Conservation (phyloP, 768 basidiomycete genomes). For the Boletellus sp. region DNA sequence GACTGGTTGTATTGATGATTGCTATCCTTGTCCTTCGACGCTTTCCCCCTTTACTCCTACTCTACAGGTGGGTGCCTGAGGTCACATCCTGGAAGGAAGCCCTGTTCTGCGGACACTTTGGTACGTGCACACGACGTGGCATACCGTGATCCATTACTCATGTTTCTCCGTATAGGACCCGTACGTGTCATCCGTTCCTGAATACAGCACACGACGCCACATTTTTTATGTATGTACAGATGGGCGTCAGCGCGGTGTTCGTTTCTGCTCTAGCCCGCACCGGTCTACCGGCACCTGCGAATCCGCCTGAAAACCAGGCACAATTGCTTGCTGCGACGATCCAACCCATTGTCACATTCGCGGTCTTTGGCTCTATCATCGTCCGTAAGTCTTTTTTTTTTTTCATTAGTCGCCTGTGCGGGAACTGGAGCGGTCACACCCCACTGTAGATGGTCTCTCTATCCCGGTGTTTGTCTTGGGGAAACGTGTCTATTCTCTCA, state of each 20-base stretch:
- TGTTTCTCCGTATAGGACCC: constrained; percentile 39
- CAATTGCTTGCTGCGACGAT: constrained; percentile 71
- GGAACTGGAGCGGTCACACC: neutral
- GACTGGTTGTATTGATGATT: constrained; percentile 64
- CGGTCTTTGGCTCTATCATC: constrained; percentile 84
- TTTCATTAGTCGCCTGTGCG: neutral
- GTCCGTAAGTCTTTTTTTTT: constrained; percentile 52
- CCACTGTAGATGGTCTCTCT: constrained; percentile 55
- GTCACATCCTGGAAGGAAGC: constrained; percentile 83
- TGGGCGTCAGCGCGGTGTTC: constrained; percentile 93
- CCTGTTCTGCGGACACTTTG: constrained; percentile 89
- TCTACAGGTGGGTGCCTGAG: constrained; percentile 87
- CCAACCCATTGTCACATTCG: constrained; percentile 82
- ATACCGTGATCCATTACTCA: constrained; percentile 2
- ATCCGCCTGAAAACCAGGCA: constrained; percentile 62
- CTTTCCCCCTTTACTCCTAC: constrained; percentile 69
- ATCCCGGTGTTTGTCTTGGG: constrained; percentile 64
- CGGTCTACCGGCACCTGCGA: constrained; percentile 52
- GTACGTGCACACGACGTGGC: constrained; percentile 31
- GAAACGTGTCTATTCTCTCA: constrained; percentile 42
- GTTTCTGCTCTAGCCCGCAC: constrained; percentile 71
- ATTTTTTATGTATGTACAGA: constrained; percentile 39
- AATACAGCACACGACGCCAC: neutral
- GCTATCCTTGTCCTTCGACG: constrained; percentile 71
- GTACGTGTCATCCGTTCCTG: constrained; percentile 33